phyloP scores from a whole-genome alignment of 495 filamentous ascomycete species.

The Pyronema omphalodes region DNA sequence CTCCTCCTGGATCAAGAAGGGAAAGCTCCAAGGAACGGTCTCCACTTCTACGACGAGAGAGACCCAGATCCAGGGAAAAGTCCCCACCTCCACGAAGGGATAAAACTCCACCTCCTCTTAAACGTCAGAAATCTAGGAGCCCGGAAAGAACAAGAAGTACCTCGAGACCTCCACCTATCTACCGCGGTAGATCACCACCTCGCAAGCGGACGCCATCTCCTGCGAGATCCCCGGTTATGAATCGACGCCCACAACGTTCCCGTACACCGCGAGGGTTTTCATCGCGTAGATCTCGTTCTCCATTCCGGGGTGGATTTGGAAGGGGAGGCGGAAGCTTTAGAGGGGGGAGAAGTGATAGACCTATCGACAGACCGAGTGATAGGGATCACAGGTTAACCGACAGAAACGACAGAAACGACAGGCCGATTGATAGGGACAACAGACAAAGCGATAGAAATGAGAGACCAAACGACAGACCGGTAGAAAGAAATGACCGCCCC shows the following conservation, averaged over 20 bases:
- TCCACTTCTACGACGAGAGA: constrained; percentile 14
- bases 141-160: constrained; percentile 8
- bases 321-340: constrained; percentile 10
- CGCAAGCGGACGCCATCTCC: constrained; percentile 19
- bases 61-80: constrained; percentile 4
- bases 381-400: too few species aligned
- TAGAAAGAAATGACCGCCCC: too few species aligned
- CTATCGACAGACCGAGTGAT: too few species aligned
- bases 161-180: constrained; percentile 2
- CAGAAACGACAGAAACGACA: too few species aligned
- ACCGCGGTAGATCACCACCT: constrained; percentile 13
- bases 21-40: constrained; percentile 19
- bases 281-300: constrained; percentile 15
- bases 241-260: constrained; percentile 13
- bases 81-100: constrained; percentile 7
- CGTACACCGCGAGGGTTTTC: constrained; percentile 11
- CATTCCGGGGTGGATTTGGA: constrained; percentile 10
- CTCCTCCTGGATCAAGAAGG: constrained; percentile 8
- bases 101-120: constrained; percentile 7
- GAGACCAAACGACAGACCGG: constrained; percentile 16
- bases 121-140: constrained; percentile 13
- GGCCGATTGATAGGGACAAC: too few species aligned
- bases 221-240: constrained; percentile 6
- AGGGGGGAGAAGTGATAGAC: constrained; percentile 5
- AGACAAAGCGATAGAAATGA: constrained; percentile 5